Conservation (phyloP, 2,329 filamentous ascomycete genomes). For the Beauveria sp. region DNA sequence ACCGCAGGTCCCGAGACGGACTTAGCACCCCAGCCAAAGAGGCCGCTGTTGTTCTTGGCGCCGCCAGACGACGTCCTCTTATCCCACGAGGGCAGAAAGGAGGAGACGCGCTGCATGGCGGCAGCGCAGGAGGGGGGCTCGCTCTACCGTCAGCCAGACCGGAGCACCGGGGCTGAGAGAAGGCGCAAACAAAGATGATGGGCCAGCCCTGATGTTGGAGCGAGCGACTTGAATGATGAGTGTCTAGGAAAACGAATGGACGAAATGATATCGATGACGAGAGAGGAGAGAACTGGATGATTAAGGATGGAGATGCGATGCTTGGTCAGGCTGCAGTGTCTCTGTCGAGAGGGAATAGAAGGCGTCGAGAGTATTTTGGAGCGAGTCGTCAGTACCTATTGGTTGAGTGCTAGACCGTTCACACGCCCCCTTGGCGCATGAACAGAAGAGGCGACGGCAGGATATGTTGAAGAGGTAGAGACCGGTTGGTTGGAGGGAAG, state of each 20-base stretch:
- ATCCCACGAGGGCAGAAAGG: constrained; percentile 38
- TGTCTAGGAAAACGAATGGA: neutral
- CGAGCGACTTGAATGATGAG: too few species aligned
- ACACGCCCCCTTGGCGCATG: constrained; percentile 7
- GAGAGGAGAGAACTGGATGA: neutral
- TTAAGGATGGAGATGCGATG: neutral
- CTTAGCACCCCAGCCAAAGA: constrained; percentile 42
- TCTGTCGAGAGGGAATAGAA: neutral
- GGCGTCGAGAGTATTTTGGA: neutral
- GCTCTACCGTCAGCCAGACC: constrained; percentile 24
- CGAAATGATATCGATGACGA: neutral
- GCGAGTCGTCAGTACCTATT: neutral
- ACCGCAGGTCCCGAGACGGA: constrained; percentile 29
- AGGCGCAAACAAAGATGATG: constrained; percentile 7
- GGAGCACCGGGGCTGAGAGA: constrained; percentile 26
- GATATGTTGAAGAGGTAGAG: neutral
- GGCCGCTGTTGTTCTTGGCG: constrained; percentile 21
- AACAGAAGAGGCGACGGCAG: constrained; percentile 8
- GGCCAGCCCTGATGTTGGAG: neutral
- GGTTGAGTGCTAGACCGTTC: neutral
- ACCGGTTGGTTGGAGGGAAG: neutral
- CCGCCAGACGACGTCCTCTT: constrained; percentile 30
- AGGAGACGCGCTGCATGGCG: constrained; percentile 37
- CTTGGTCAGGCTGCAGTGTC: neutral
- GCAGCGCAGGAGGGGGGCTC: constrained; percentile 21